These are phyloP conservation scores for Ottelia alismoides DNA, from an alignment of 106 monocot species.

Conservation along the genomic window DNA sequence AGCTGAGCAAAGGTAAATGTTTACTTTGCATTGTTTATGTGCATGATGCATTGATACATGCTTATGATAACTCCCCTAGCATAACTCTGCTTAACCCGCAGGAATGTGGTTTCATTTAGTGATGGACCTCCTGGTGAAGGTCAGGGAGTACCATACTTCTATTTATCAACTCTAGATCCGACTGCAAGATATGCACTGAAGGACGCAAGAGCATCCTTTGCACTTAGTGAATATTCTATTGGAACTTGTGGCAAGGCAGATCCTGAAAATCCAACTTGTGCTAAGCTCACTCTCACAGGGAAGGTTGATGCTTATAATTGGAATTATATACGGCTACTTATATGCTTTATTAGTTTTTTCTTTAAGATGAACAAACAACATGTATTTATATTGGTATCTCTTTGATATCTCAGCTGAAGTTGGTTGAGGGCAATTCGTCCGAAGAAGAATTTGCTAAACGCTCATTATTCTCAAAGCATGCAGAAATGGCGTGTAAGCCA, in stretches of 20 bases:
- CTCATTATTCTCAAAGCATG: slow-evolving; percentile 56
- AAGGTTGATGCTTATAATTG: slow-evolving; percentile 25
- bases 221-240: slow-evolving; percentile 69
- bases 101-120: slow-evolving; percentile 95
- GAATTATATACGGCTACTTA: neutral
- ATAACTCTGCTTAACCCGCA: slow-evolving; percentile 10
- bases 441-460: slow-evolving; percentile 40
- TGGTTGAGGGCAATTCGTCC: slow-evolving; percentile 26
- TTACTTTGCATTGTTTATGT: neutral
- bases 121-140: slow-evolving; percentile 66
- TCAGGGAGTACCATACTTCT: slow-evolving; percentile 65
- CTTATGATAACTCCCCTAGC: neutral
- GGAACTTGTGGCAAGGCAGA: slow-evolving; percentile 67
- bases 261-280: slow-evolving; percentile 82
- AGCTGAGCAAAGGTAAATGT: neutral
- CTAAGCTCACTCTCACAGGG: slow-evolving; percentile 75
- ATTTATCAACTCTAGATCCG: slow-evolving; percentile 72
- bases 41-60: neutral
- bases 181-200: slow-evolving; percentile 59
- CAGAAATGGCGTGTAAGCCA: slow-evolving; percentile 47
- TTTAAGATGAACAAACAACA: neutral
- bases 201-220: slow-evolving; percentile 64
- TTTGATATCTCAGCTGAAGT: slow-evolving; percentile 26
- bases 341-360: neutral
- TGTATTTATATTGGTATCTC: neutral